Percentiles rank a stretch among this genome's conserved stretches.
Conservation (phyloP, 257 asterid species). For the Solanum clarkiae region DNA sequence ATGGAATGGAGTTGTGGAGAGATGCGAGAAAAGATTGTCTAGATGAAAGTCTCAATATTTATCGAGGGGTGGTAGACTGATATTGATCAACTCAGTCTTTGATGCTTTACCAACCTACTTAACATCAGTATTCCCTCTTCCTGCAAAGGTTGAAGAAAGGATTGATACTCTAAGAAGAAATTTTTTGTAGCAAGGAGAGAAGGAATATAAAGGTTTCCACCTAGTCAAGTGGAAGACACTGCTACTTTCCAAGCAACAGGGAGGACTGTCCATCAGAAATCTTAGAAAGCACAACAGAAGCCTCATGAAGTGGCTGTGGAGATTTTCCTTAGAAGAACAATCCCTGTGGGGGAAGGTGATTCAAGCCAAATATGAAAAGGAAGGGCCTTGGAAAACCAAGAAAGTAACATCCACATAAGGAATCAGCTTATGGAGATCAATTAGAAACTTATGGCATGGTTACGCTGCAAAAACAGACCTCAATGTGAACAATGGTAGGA, state of each 20-base stretch:
- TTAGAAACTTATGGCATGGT: background rate
- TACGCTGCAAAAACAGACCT: too few relatives aligned
- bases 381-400: background rate
- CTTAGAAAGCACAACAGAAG: background rate
- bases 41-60: background rate
- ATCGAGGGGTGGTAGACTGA: background rate
- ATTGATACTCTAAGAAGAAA: background rate
- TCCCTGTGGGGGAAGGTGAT: background rate
- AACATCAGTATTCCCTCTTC: background rate
- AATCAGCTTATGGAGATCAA: background rate
- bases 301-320: background rate
- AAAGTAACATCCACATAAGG: background rate
- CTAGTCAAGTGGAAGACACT: background rate
- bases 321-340: background rate
- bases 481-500: background rate
- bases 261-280: background rate
- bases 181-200: background rate
- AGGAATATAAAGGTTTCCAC: background rate
- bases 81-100: background rate
- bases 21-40: background rate
- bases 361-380: background rate
- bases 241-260: background rate
- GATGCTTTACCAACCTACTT: background rate
- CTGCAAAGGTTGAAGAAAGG: background rate
- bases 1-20: background rate